These are phyloP conservation scores for Phytophthora pseudosyringae DNA, from an alignment of 352 stramenopile genomes.

Conservation along the genomic window DNA sequence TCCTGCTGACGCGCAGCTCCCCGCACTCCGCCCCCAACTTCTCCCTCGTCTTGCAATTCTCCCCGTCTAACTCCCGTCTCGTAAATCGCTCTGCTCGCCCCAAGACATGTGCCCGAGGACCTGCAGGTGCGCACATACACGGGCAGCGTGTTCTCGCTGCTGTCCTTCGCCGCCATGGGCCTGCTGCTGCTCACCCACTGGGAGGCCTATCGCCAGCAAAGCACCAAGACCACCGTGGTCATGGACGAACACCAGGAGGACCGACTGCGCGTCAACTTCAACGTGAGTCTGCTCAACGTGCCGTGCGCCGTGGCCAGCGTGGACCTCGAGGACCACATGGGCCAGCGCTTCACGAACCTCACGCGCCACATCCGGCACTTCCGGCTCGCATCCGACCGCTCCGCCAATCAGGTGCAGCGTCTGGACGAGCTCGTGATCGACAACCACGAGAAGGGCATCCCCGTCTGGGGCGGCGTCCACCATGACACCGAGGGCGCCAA, in stretches of 20 bases:
- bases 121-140: constrained; percentile 66
- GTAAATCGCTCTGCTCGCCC: constrained; percentile 18
- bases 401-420: constrained; percentile 38
- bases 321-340: constrained; percentile 85
- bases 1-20: not conserved
- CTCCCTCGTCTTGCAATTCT: constrained; percentile 13
- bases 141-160: constrained; percentile 71
- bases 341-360: constrained; percentile 74
- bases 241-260: constrained; percentile 85
- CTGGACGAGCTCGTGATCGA: constrained; percentile 81
- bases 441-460: constrained; percentile 63
- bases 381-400: constrained; percentile 49
- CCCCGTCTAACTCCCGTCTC: constrained; percentile 7
- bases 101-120: constrained; percentile 80
- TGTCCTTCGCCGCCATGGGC: constrained; percentile 64
- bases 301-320: constrained; percentile 76
- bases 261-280: constrained; percentile 86
- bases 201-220: constrained; percentile 50
- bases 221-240: constrained; percentile 61
- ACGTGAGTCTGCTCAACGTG: constrained; percentile 79
- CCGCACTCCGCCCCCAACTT: not conserved
- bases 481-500: constrained; percentile 46
- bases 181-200: constrained; percentile 66
- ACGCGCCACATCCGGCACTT: constrained; percentile 86
- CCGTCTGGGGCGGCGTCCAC: constrained; percentile 68